These are phyloP conservation scores for Euphorbia lathyris DNA, from an alignment of 345 rosid species.

Conservation along the genomic window DNA sequence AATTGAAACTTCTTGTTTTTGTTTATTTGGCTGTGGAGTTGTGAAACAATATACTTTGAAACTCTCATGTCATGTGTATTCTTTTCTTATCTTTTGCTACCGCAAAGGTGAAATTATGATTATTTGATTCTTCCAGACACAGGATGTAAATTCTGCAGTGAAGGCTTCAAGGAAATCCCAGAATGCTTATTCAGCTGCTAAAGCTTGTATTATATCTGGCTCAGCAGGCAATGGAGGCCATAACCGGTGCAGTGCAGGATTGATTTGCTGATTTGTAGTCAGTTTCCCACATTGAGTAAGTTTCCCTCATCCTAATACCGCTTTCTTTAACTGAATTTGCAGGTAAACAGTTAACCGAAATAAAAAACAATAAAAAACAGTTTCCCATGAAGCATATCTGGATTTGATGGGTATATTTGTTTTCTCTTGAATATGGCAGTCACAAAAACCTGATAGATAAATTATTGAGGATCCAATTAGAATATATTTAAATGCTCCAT, in stretches of 20 bases:
- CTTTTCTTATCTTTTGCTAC: too few relatives aligned
- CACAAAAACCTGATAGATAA: constrained; percentile 75
- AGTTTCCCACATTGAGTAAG: constrained; percentile 20
- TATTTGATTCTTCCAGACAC: constrained; percentile 53
- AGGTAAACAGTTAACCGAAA: too few relatives aligned
- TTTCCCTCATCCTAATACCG: constrained; percentile 16
- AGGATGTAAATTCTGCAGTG: constrained; percentile 56
- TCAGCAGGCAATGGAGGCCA: constrained; percentile 54
- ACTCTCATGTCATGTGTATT: too few relatives aligned
- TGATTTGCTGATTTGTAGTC: constrained; percentile 31
- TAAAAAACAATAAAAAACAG: too few relatives aligned
- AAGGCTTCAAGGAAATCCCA: constrained; percentile 73
- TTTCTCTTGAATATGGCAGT: constrained; percentile 82
- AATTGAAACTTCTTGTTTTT: too few relatives aligned
- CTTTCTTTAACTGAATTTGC: neutral
- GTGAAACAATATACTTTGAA: too few relatives aligned
- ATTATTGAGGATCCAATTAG: neutral
- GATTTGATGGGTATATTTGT: constrained; percentile 55
- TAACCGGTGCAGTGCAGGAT: constrained; percentile 38
- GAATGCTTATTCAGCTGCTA: constrained; percentile 46
- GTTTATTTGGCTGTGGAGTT: too few relatives aligned
- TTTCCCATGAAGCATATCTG: constrained; percentile 53
- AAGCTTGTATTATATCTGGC: constrained; percentile 44
- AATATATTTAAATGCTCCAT: neutral
- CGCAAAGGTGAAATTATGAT: constrained; percentile 20